Percentiles rank a stretch among this genome's conserved stretches.
Conservation (phyloP, 345 rosid genomes). For the Fremontodendron californicum region DNA sequence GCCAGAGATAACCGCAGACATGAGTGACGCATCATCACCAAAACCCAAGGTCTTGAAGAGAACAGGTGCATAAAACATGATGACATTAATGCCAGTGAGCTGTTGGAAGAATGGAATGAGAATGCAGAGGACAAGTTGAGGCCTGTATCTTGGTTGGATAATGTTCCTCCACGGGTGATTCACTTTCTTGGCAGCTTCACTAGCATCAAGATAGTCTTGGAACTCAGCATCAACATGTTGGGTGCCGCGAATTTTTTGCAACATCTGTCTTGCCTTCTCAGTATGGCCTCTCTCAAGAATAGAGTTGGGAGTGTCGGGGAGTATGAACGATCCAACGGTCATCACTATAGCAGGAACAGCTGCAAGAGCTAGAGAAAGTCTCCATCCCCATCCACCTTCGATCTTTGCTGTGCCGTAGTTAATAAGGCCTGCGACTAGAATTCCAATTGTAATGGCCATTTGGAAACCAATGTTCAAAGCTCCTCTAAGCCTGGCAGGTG, state of each 20-base stretch:
- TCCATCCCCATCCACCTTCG: slow-evolving; percentile 9
- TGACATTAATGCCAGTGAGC: neutral
- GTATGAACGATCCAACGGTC: neutral
- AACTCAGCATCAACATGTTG: slow-evolving; percentile 2
- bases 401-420: slow-evolving; percentile 6
- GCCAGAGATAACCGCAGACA: neutral
- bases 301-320: slow-evolving; percentile 15
- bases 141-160: slow-evolving; percentile 15
- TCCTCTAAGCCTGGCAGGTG: neutral
- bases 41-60: slow-evolving; percentile 15
- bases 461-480: slow-evolving; percentile 17
- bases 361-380: slow-evolving; percentile 9
- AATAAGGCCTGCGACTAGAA: slow-evolving; percentile 10
- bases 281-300: slow-evolving; percentile 9
- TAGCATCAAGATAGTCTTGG: slow-evolving; percentile 5
- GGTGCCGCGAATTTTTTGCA: neutral
- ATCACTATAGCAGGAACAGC: neutral
- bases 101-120: slow-evolving; percentile 8
- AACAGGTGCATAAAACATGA: slow-evolving; percentile 13
- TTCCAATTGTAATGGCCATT: slow-evolving; percentile 10
- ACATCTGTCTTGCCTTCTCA: slow-evolving; percentile 6
- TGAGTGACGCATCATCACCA: neutral
- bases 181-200: slow-evolving; percentile 10
- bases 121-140: slow-evolving; percentile 12
- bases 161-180: slow-evolving; percentile 3